A percentile compares a stretch with the other conserved stretches of the same genome.
These are phyloP conservation scores for Xerocomellus intermedius DNA, from an alignment of 768 basidiomycete species.

Conservation along the genomic window DNA sequence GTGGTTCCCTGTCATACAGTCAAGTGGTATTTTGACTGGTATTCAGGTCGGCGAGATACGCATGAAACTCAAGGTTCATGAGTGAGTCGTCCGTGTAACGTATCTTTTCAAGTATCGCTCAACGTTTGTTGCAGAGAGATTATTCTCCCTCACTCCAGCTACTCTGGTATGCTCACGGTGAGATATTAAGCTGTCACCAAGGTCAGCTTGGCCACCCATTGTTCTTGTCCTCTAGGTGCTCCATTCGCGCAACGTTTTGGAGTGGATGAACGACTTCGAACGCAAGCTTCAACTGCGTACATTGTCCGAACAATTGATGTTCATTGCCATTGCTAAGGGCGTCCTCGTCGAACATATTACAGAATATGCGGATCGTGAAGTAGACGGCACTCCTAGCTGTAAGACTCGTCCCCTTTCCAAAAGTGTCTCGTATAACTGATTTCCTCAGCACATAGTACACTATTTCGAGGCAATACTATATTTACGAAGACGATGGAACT, in stretches of 20 bases:
- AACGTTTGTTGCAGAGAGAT: conserved; percentile 56
- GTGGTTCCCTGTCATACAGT: conserved; percentile 75
- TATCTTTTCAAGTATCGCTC: conserved; percentile 5
- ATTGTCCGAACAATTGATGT: conserved; percentile 58
- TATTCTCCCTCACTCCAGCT: conserved; percentile 66
- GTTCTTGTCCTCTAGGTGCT: conserved; percentile 12
- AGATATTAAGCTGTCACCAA: conserved; percentile 13
- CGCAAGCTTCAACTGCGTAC: conserved; percentile 64
- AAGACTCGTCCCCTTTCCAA: conserved; percentile 23
- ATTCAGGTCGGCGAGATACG: conserved; percentile 74
- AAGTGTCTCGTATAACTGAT: background rate
- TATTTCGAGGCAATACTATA: conserved; percentile 68
- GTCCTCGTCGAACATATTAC: conserved; percentile 66
- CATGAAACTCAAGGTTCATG: conserved; percentile 70
- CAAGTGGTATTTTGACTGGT: conserved; percentile 46
- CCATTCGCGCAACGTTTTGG: conserved; percentile 65
- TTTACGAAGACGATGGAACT: conserved; percentile 76
- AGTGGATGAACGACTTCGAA: conserved; percentile 74
- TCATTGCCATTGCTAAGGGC: conserved; percentile 67
- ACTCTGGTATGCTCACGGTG: conserved; percentile 60
- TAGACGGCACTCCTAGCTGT: conserved; percentile 69
- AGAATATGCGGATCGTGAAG: conserved; percentile 66
- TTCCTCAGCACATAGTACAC: conserved; percentile 64
- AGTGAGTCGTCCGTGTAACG: conserved; percentile 44
- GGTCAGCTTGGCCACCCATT: background rate